Base-by-base conservation (phyloP, 2,329 filamentous ascomycete species). In the Hypoxylon sp. region DNA sequence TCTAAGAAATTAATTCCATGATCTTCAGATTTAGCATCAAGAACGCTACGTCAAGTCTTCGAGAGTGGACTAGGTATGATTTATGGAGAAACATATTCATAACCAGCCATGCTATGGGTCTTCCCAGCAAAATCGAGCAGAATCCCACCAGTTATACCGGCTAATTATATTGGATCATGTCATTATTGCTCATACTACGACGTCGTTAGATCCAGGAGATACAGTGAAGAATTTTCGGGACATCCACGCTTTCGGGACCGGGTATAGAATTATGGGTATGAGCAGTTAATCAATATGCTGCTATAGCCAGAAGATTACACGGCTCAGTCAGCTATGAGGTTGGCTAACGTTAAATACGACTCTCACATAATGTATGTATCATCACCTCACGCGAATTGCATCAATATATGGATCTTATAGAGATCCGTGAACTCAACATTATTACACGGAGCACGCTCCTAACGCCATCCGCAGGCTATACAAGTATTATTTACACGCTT, bases 341-440 rank as follows among this genome's bases (percentile, higher is more conserved):
- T 45, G 19, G 25, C 29, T 7, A 60, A 60, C 23, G 58, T 57
- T 57, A 52, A 61, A 69, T 67, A 65, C 64, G 64, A 67, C 32
- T 16, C n/a, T 60, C 50, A 25, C 61, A 62, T 54, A 57, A 67
- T 45, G 29, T 29, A 50, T 37, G 65, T 61, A 69, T 69, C 67
- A 69, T 60, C 39, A n/a, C 50, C 37, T 56, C 39, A 52, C 9
- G 32, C 11, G 2, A 47, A 62, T 61, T 69, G 64, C 67, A 47
- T 67, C 63, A 67, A 46, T 37, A 56, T 7, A 53, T 47, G 19
- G 12, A 56, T n/a, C 9, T 46, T 12, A 9, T 27, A n/a, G 2
- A 32, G 16, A n/a, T 11, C 60, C 14, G 19, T 14, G 19, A 46
- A 30, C 34, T 47, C 12, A 37, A 11, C 27, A 45, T 7, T 23